Percentiles rank a stretch among this genome's conserved stretches.
Evolutionary conservation across 2,329 filamentous ascomycete species (phyloP).

Genomic region (Magnaporthiopsis incrustans): DNA sequence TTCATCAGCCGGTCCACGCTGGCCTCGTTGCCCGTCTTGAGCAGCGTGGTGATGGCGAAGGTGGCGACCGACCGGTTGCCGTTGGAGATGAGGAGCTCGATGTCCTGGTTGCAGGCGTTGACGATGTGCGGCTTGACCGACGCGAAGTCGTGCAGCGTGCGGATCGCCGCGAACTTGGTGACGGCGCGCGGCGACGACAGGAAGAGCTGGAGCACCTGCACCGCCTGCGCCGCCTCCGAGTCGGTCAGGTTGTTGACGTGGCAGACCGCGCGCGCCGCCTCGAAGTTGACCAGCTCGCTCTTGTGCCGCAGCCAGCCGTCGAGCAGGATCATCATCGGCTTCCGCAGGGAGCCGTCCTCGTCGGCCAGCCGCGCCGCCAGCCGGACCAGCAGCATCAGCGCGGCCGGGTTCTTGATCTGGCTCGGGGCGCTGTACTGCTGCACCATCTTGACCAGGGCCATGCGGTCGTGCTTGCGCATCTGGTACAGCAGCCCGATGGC

Average conservation of each 20-base stretch:
- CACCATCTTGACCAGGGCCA: constrained; percentile 99
- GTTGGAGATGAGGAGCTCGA: constrained; percentile 94
- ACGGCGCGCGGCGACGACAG: constrained; percentile 90
- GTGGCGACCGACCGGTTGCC: constrained; percentile 96
- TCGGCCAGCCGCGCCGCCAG: constrained; percentile 89
- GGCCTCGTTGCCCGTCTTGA: constrained; percentile 97
- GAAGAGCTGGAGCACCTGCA: constrained; percentile 94
- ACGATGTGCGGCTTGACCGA: constrained; percentile 94
- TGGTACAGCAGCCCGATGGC: constrained; percentile 95
- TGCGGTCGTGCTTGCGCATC: constrained; percentile 94
- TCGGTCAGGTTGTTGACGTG: too few species aligned
- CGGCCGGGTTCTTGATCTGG: constrained; percentile 89
- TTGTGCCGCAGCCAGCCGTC: constrained; percentile 97
- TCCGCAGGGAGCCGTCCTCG: constrained; percentile 79
- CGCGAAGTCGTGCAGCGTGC: constrained; percentile 92
- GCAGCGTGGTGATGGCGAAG: constrained; percentile 93
- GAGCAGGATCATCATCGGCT: constrained; percentile 94
- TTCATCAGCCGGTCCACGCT: constrained; percentile 98
- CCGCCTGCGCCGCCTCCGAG: constrained; percentile 80
- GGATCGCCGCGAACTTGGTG: constrained; percentile 94
- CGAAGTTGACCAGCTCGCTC: constrained; percentile 99
- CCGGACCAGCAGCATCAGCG: constrained; percentile 84
- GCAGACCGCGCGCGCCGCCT: too few species aligned
- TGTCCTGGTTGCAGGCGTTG: constrained; percentile 90
- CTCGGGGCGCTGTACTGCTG: constrained; percentile 92